phyloP scores from a whole-genome alignment of 164 flowering plant genomes.

The Nymphaea thermarum region DNA sequence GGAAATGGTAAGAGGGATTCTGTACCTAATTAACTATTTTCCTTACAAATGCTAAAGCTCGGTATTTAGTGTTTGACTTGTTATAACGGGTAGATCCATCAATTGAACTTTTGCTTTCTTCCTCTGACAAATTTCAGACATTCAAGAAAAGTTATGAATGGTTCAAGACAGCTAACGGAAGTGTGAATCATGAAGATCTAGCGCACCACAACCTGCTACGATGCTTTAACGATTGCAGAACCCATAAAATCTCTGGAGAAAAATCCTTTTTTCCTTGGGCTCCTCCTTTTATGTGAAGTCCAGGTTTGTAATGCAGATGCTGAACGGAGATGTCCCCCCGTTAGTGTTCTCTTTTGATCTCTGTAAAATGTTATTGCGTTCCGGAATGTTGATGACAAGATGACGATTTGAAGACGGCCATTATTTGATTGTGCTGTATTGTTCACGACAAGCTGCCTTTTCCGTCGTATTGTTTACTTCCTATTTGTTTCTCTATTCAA shows the following conservation, averaged over 20 bases:
- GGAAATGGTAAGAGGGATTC: not conserved
- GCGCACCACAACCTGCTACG: not conserved
- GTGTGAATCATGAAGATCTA: not conserved
- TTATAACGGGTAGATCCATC: not conserved
- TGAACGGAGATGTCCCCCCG: not conserved
- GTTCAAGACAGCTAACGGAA: not conserved
- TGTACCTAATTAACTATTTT: not conserved
- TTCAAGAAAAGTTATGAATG: not conserved
- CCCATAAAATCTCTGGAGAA: not conserved
- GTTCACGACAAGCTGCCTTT: too few relatives aligned
- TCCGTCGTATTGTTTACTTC: too few relatives aligned
- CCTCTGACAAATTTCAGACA: not conserved
- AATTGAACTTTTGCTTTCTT: too few relatives aligned
- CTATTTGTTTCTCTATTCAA: too few relatives aligned
- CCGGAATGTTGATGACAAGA: not conserved
- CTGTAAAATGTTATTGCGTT: not conserved
- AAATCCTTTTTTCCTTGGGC: not conserved
- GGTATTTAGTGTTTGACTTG: not conserved
- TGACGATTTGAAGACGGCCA: not conserved
- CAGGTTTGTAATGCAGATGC: not conserved
- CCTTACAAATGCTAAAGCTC: not conserved
- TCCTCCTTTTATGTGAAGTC: not conserved
- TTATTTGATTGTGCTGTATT: not conserved
- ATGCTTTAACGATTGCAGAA: not conserved
- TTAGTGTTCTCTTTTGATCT: too few relatives aligned